Conservation (phyloP, 2,329 filamentous ascomycete genomes). For the Thermoascus crustaceus region DNA sequence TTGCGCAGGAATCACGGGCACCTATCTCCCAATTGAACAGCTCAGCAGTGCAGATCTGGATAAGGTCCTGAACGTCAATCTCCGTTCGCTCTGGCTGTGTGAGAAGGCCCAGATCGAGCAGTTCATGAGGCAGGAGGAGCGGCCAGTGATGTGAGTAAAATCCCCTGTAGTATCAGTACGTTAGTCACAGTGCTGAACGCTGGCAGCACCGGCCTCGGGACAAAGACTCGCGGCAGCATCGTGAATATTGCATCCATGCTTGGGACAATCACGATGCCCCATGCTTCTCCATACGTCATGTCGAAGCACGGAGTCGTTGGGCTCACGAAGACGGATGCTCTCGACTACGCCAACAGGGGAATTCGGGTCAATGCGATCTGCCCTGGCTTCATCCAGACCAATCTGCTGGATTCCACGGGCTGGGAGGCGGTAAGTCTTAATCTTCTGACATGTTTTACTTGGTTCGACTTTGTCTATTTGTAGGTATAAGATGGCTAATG, state of each 20-base stretch:
- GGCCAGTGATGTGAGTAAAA: neutral
- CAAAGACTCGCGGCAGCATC: constrained; percentile 2
- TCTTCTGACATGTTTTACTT: no score
- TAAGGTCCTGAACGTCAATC: constrained; percentile 2
- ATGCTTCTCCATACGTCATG: neutral
- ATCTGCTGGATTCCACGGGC: no score
- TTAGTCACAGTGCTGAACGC: no score
- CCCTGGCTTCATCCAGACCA: no score
- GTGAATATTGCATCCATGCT: constrained; percentile 1
- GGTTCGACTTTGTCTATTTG: no score
- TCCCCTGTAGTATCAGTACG: neutral
- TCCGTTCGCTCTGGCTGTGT: constrained; percentile 1
- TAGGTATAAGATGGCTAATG: no score
- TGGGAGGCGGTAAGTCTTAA: no score
- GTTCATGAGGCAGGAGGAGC: neutral
- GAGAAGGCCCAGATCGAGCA: neutral
- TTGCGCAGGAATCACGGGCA: constrained; percentile 1
- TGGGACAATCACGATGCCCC: neutral
- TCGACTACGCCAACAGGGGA: constrained; percentile 1
- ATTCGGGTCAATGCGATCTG: constrained; percentile 3
- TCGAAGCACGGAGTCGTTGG: constrained; percentile 2
- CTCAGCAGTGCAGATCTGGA: neutral
- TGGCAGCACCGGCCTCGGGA: no score
- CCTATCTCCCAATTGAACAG: neutral
- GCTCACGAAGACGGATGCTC: constrained; percentile 1